Evolutionary conservation across 768 basidiomycete species (phyloP), one percentile per base, ranked within the genome.

Genomic region (Tremella fuciformis): DNA sequence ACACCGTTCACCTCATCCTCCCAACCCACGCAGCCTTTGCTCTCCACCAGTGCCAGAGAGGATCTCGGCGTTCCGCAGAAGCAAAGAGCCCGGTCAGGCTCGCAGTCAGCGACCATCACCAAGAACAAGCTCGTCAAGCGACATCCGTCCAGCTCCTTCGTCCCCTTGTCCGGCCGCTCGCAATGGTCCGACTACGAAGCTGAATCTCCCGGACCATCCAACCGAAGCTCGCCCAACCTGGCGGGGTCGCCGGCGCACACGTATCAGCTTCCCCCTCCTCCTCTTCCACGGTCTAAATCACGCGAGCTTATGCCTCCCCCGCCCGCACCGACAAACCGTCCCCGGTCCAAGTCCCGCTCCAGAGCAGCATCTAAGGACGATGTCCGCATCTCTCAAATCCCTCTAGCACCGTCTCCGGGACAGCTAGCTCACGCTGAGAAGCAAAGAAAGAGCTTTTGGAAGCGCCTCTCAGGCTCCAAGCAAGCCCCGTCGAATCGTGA

Each of bases 261-360:
- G 16, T 18, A 46, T 8, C 22, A 25, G 16, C 44, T 57, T 4
- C 11, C 48, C 18, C 49, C 58, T 7, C 52, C 42, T 4, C 49
- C 58, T 6, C 25, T 63, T 7, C 61, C 65, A 13, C 26, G 65
- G 54, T 62, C 63, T 29, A 64, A 58, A n/a, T 70, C 68, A 21
- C 62, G 64, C 3, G 70, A 71, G 42, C 58, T 59, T 13, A 72
- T 72, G 70, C 70, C 70, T 37, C 70, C 70, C 37, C 70, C 70
- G 15, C 63, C 70, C 8, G 15, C 67, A 8, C 70, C 70, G 26
- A 41, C 39, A 16, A 41, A 21, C 15, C 29, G 44, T 22, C 49
- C 24, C 39, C 50, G 58, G 15, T 58, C 59, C 9, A 65, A 60
- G 41, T 65, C 66, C 38, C 49, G 51, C 15, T 58, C 64, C 3